Percentiles rank a stretch among this genome's conserved stretches.
phyloP scores from a whole-genome alignment of 2,329 filamentous ascomycete species.

The Paracoccidioides brasiliensis region DNA sequence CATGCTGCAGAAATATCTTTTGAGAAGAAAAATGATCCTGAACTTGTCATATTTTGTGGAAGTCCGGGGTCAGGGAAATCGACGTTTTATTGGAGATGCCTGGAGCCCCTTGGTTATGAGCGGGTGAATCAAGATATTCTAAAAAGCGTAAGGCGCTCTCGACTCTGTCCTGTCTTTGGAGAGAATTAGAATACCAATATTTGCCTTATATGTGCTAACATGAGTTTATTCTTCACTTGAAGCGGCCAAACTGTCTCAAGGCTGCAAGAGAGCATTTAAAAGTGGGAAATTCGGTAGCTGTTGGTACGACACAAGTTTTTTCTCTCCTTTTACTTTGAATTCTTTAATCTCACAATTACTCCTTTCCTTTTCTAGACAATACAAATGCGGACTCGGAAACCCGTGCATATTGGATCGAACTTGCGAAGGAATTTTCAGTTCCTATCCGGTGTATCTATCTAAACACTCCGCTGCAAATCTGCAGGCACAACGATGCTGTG shows the following conservation, averaged over 20 bases:
- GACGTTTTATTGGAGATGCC: slow-evolving; percentile 68
- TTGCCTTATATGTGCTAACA: not conserved
- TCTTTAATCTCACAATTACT: slow-evolving; percentile 6
- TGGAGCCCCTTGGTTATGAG: slow-evolving; percentile 67
- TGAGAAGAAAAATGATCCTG: slow-evolving; percentile 51
- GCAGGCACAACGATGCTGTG: slow-evolving; percentile 78
- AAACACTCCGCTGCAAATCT: slow-evolving; percentile 54
- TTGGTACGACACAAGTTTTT: slow-evolving; percentile 46
- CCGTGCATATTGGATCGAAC: slow-evolving; percentile 60
- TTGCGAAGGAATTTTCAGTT: slow-evolving; percentile 57
- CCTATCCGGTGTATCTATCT: slow-evolving; percentile 81
- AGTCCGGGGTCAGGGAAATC: slow-evolving; percentile 86
- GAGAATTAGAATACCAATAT: too few species aligned
- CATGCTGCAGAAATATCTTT: slow-evolving; percentile 22
- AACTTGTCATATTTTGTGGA: slow-evolving; percentile 76
- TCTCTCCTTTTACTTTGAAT: slow-evolving; percentile 2
- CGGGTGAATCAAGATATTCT: slow-evolving; percentile 83
- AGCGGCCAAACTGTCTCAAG: slow-evolving; percentile 55
- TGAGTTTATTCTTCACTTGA: slow-evolving; percentile 6
- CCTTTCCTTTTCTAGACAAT: slow-evolving; percentile 52
- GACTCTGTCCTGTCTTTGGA: not conserved
- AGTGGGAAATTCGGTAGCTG: slow-evolving; percentile 54
- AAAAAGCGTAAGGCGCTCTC: slow-evolving; percentile 46
- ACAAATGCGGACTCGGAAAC: slow-evolving; percentile 80
- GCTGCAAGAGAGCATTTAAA: slow-evolving; percentile 53